Percentiles rank a stretch among this genome's conserved stretches.
phyloP scores from a whole-genome alignment of 2,329 filamentous ascomycete species.

The Penicillium sp. region DNA sequence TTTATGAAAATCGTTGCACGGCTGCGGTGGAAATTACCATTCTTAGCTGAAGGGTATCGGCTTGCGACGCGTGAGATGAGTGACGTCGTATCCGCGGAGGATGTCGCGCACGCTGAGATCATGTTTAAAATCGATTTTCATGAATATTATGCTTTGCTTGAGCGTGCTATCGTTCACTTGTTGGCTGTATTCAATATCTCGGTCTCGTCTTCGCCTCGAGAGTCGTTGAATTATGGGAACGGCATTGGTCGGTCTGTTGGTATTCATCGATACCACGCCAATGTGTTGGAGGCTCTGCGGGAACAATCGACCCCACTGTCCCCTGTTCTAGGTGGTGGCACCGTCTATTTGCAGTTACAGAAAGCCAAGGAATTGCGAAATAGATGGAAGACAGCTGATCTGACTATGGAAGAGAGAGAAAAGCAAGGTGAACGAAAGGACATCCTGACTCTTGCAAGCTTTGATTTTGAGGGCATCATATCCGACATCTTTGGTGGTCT shows the following conservation, averaged over 20 bases:
- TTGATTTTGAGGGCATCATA: slow-evolving; percentile 63
- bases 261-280: slow-evolving; percentile 65
- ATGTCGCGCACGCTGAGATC: slow-evolving; percentile 50
- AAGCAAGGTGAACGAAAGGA: slow-evolving; percentile 23
- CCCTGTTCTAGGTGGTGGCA: slow-evolving; percentile 53
- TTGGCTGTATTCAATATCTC: slow-evolving; percentile 63
- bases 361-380: slow-evolving; percentile 70
- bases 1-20: slow-evolving; percentile 62
- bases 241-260: slow-evolving; percentile 27
- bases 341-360: slow-evolving; percentile 59
- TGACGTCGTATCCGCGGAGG: slow-evolving; percentile 15
- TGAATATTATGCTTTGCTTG: slow-evolving; percentile 71
- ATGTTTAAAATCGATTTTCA: slow-evolving; percentile 79
- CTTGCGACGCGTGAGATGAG: slow-evolving; percentile 46
- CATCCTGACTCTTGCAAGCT: slow-evolving; percentile 53
- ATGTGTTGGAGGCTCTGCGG: slow-evolving; percentile 64
- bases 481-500: slow-evolving; percentile 58
- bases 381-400: slow-evolving; percentile 68
- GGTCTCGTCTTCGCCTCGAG: slow-evolving; percentile 42
- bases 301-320: slow-evolving; percentile 58
- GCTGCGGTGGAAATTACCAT: slow-evolving; percentile 63
- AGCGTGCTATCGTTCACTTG: slow-evolving; percentile 67
- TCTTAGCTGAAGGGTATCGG: slow-evolving; percentile 58
- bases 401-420: slow-evolving; percentile 34
- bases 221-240: slow-evolving; percentile 9